A percentile compares a stretch with the other conserved stretches of the same genome.
Conservation (phyloP, 164 flowering plant genomes). For the Paratinospora sagittata region DNA sequence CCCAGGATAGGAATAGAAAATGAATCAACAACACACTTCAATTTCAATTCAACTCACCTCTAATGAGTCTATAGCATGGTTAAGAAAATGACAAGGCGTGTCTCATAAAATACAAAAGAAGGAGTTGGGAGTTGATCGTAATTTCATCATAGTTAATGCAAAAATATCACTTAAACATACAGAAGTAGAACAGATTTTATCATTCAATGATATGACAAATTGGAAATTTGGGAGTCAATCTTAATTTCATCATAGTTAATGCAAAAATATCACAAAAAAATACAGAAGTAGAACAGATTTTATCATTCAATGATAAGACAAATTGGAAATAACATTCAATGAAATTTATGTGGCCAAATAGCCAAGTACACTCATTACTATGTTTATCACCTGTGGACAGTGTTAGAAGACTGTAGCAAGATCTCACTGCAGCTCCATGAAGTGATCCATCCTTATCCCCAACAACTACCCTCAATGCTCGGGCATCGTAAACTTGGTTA, state of each 20-base stretch:
- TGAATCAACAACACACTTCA: not conserved
- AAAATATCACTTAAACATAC: no score
- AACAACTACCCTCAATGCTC: constrained; percentile 87
- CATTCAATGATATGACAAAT: no score
- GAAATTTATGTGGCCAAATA: not conserved
- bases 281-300: no score
- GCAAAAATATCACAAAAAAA: no score
- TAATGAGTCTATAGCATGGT: not conserved
- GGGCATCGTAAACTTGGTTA: constrained; percentile 78
- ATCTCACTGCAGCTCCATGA: constrained; percentile 82
- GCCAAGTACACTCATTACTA: not conserved
- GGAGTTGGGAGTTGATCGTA: not conserved
- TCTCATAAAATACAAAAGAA: not conserved
- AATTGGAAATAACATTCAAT: not conserved
- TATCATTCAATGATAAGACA: not conserved
- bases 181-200: no score
- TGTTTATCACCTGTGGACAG: constrained; percentile 57
- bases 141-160: not conserved
- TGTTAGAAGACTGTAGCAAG: constrained; percentile 85
- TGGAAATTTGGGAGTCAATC: not conserved
- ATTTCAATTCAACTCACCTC: no score
- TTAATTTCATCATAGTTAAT: not conserved
- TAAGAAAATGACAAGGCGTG: not conserved
- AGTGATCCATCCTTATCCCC: constrained; percentile 91
- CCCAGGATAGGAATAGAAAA: not conserved